Percentiles rank a stretch among this genome's conserved stretches.
These are phyloP conservation scores for Hemileccinum impolitum DNA, from an alignment of 768 basidiomycete genomes.

Conservation along the genomic window DNA sequence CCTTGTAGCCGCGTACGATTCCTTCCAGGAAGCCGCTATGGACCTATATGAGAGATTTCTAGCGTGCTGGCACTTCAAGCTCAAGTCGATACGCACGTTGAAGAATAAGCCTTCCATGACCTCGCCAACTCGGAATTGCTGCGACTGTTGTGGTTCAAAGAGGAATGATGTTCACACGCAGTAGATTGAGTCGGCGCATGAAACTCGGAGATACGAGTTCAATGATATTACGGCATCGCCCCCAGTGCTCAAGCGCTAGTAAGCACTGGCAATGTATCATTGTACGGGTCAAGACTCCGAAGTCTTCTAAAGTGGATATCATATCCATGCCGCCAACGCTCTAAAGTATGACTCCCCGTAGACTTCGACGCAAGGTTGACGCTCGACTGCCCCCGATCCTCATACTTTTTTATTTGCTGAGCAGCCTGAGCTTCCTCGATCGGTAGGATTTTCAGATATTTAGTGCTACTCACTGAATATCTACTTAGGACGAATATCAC, in stretches of 20 bases:
- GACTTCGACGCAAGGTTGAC: conserved; percentile 34
- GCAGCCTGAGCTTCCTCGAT: conserved; percentile 42
- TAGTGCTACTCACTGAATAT: neutral
- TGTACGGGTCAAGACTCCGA: neutral
- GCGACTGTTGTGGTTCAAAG: too few relatives aligned
- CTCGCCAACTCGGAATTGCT: too few relatives aligned
- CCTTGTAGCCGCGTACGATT: conserved; percentile 89
- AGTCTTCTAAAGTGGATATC: neutral
- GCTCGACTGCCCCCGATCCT: conserved; percentile 38
- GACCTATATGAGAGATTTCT: conserved; percentile 46
- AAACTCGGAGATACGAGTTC: too few relatives aligned
- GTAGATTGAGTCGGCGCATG: too few relatives aligned
- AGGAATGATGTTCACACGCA: conserved; percentile 20
- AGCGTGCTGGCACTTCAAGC: neutral
- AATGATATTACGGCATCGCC: conserved; percentile 7
- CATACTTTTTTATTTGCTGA: conserved; percentile 38
- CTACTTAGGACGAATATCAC: conserved; percentile 34
- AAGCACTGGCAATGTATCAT: neutral
- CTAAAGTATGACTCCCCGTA: conserved; percentile 4
- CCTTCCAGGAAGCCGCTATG: conserved; percentile 76
- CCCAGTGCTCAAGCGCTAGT: neutral
- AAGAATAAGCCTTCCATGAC: conserved; percentile 86
- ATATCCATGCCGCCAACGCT: neutral
- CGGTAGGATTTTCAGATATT: conserved; percentile 21
- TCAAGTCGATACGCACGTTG: conserved; percentile 53